Base-by-base conservation (phyloP, 208 protist species). In the Acanthamoeba culbertsoni region DNA sequence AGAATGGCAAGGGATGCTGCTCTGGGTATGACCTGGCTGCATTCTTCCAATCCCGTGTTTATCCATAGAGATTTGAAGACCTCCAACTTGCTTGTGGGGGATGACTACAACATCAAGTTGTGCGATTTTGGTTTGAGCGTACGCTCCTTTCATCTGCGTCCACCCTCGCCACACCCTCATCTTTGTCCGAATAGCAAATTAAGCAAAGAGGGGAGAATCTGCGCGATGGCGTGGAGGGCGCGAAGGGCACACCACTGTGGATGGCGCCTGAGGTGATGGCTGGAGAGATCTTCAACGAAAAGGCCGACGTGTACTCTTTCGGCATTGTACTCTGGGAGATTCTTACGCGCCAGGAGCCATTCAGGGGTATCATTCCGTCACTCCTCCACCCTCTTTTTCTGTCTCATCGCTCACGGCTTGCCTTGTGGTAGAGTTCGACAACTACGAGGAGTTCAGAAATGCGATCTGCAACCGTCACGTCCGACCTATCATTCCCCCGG, bases 231-330 rank as follows among this genome's bases (percentile, higher is more conserved):
- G 57, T 89, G 84, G 95, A 96, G 45, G 95, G 95, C 57, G 95
- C 95, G 14, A 96, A 96, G 86, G 95, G 95, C 57, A 96, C 95
- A 31, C 95, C 95, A 55, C 62, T 95, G 33, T 96, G 95, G 95
- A 96, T 96, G 95, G 96, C 96, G 37, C 96, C 96, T 26, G 96
- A 97, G 79, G 95, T 97, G 26, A 91, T 96, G 48, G 86, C 94
- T 43, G 95, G 94, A 28, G 94, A 96, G 82, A 31, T 65, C 26
- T 96, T 93, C 59, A 94, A 95, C 88, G 93, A 94, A 18, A 96
- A 93, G 45, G 93, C 88, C 48, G 96, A 97, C 79, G 95, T 97
- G 23, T 97, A 96, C 77, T 97, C 95, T 92, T 97, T 97, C 88
- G 95, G 95, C 31, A 94, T 97, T 18, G 91, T 96, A 16, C 77